phyloP scores from a whole-genome alignment of 2,329 filamentous ascomycete species.

The Thielaviopsis punctulata region DNA sequence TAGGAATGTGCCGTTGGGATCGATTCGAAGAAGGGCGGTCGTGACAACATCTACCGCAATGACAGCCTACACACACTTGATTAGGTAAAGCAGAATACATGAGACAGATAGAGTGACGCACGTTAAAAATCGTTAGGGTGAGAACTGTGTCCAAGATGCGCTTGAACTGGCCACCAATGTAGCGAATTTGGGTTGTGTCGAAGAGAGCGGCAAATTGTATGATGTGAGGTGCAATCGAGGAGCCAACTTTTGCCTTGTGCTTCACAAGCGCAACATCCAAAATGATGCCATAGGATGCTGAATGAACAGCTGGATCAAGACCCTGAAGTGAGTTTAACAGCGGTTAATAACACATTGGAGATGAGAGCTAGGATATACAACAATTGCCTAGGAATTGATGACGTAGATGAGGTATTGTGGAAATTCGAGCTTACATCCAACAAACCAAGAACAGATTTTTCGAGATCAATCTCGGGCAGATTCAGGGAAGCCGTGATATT shows the following conservation, averaged over 20 bases:
- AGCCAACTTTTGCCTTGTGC: background rate
- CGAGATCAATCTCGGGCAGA: background rate
- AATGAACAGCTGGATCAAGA: conserved; percentile 30
- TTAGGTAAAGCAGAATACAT: background rate
- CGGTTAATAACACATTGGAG: background rate
- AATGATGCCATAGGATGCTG: conserved; percentile 33
- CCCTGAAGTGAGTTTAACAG: conserved; percentile 18
- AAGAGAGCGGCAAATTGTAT: conserved; percentile 31
- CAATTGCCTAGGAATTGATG: background rate
- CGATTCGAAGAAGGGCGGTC: conserved; percentile 43
- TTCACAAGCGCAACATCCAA: conserved; percentile 19
- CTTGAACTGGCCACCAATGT: conserved; percentile 27
- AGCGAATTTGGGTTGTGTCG: conserved; percentile 34
- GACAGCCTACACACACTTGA: conserved; percentile 21
- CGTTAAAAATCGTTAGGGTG: conserved; percentile 25
- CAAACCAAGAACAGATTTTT: background rate
- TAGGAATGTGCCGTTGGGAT: conserved; percentile 48
- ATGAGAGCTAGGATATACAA: background rate
- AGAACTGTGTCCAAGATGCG: conserved; percentile 26
- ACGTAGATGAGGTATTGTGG: conserved; percentile 1
- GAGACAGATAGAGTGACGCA: conserved; percentile 17
- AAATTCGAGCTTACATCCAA: conserved; percentile 5
- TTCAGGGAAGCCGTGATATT: background rate
- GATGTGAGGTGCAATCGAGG: conserved; percentile 19
- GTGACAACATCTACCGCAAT: conserved; percentile 29